Base-by-base conservation (phyloP, 2,329 filamentous ascomycete genomes). In the Ophiocordyceps camponoti-leonardi region DNA sequence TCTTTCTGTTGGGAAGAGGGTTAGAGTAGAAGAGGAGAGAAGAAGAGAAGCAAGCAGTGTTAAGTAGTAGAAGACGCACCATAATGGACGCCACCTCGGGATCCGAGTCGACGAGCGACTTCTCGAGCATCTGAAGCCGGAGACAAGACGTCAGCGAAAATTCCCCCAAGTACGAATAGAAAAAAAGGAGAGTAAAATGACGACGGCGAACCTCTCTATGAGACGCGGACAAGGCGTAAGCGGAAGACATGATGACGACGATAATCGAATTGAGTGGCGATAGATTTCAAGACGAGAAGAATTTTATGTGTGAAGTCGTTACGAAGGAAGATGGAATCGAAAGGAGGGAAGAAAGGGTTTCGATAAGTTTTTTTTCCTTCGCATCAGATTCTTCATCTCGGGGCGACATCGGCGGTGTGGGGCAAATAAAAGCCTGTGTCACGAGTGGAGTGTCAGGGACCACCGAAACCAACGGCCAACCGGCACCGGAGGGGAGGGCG, bases 1-100 rank as follows among this genome's bases (percentile, higher is more conserved):
- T 84, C 79, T 73, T 86, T 83, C 84, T 92, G 55, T 49, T 53
- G 43, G 30, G 13, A 16, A 30, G 22, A 7, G n/a, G n/a, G n/a
- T n/a, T n/a, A n/a, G n/a, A n/a, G n/a, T n/a, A n/a, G n/a, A n/a
- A n/a, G n/a, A n/a, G n/a, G n/a, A n/a, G n/a, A n/a, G n/a, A n/a
- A n/a, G n/a, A n/a, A n/a, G n/a, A n/a, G n/a, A n/a, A n/a, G n/a
- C n/a, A n/a, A n/a, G n/a, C n/a, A n/a, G n/a, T n/a, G n/a, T n/a
- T n/a, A n/a, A n/a, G n/a, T n/a, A n/a, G n/a, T n/a, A n/a, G 13
- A 16, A 30, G 22, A 7, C 77, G 53, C 75, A 93, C 86, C 88
- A 98, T 96, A 68, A 98, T 94, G 70, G 83, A 74, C 54, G 87
- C 87, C 60, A 98, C 86, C 76, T 96, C 88, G 47, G 86, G 83